phyloP scores from a whole-genome alignment of 2,329 filamentous ascomycete genomes.

The Cucurbitaria berberidis region DNA sequence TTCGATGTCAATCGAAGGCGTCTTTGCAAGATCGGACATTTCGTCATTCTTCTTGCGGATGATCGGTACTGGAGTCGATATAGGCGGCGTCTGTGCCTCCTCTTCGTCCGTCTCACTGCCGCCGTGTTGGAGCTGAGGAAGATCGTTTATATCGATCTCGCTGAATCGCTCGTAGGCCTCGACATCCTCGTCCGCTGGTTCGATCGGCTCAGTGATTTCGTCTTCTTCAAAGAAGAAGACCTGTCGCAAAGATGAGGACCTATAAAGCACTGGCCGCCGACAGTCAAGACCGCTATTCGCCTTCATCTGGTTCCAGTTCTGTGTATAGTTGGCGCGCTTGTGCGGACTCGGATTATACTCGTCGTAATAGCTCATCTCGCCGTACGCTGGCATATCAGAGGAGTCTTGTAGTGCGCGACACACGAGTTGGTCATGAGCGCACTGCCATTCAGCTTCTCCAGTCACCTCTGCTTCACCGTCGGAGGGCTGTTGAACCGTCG shows the following conservation, averaged over 20 bases:
- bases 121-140: not conserved
- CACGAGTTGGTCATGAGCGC: not conserved
- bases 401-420: conserved; percentile 2
- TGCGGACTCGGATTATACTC: not conserved
- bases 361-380: conserved; percentile 11
- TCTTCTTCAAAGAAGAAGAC: not conserved
- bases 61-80: not conserved
- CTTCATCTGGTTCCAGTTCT: conserved; percentile 9
- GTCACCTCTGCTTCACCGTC: not conserved
- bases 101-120: not conserved
- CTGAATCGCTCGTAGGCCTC: not conserved
- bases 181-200: not conserved
- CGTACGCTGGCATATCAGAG: conserved; percentile 16
- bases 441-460: not conserved
- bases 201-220: too few species aligned
- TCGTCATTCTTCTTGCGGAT: not conserved
- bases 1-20: not conserved
- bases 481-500: not conserved
- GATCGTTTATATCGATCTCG: not conserved
- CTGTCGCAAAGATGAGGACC: not conserved
- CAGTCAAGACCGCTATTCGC: not conserved
- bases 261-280: not conserved
- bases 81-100: not conserved
- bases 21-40: not conserved
- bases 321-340: not conserved